Evolutionary conservation across 2,329 filamentous ascomycete species (phyloP), one percentile per base, ranked within the genome.

Genomic region (Phialemoniopsis sp.): DNA sequence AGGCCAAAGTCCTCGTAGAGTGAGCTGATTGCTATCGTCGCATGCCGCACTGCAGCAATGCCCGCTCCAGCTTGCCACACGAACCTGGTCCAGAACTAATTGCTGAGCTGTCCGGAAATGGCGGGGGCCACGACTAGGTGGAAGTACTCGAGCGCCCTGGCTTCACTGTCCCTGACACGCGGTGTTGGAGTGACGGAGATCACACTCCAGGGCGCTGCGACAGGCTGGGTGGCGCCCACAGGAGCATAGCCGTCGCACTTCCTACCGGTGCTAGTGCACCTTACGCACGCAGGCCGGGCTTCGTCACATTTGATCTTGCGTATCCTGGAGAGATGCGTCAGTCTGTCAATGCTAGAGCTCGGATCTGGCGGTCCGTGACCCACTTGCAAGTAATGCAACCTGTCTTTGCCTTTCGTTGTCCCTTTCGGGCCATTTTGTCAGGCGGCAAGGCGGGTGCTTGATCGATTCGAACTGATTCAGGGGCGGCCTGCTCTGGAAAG

Each of bases 291-390:
- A 2, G 74, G 73, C 38, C 70, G 74, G n/a, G 54, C 57, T 55
- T 78, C 73, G 45, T 76, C 73, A 52, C 74, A 78, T 53, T 77
- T 78, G 36, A 78, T 67, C 40, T 72, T 70, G 36, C 74, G 68
- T 28, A 73, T 66, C 54, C 72, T 76, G 39, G 2, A 17, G 12
- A 28, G 15, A 32, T n/a, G 13, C 13, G 19, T 29, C 26, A 17
- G 18, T 26, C 21, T 6, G 6, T 26, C 10, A 26, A 10, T 6
- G 6, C 21, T 26, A 10, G 21, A 26, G 10, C 10, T 10, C 10
- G 15, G 30, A 16, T 6, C 30, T 32, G n/a, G 21, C 6, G 21
- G 21, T 10, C 21, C 10, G 21, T 6, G 10, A 26, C 21, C 21
- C 21, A 26, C 21, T 26, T 26, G 21, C 21, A 26, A 10, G 21